These are phyloP conservation scores for Ilyonectria robusta DNA, from an alignment of 2,329 filamentous ascomycete genomes.

Conservation along the genomic window DNA sequence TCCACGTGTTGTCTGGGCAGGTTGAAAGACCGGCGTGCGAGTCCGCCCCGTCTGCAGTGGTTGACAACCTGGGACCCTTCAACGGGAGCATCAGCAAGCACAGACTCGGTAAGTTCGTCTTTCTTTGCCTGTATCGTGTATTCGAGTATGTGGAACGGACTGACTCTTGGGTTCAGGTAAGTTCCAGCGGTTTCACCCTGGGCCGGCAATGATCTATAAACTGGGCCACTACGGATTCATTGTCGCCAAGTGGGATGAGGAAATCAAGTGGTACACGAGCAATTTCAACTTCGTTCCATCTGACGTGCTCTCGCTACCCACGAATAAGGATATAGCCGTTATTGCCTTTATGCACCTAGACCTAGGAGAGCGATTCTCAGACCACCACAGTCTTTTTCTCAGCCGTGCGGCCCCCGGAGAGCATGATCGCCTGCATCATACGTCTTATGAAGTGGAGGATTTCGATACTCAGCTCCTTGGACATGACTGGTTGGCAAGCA, in stretches of 20 bases:
- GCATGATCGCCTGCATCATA: constrained; percentile 28
- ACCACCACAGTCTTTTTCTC: constrained; percentile 61
- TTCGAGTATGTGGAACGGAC: background rate
- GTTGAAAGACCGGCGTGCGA: background rate
- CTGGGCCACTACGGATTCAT: constrained; percentile 29
- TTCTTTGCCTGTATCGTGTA: background rate
- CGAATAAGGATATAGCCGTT: constrained; percentile 44
- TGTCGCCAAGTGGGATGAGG: constrained; percentile 38
- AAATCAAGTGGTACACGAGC: constrained; percentile 31
- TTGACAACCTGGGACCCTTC: constrained; percentile 7
- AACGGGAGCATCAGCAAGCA: constrained; percentile 5
- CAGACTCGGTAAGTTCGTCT: constrained; percentile 5
- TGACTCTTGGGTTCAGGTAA: constrained; percentile 2
- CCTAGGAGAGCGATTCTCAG: constrained; percentile 61
- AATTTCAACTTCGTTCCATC: constrained; percentile 59
- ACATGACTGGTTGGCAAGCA: constrained; percentile 69
- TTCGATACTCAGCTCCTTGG: constrained; percentile 73
- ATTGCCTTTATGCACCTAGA: constrained; percentile 68
- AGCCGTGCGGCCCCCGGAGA: background rate
- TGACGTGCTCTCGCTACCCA: constrained; percentile 45
- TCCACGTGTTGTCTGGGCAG: constrained; percentile 18
- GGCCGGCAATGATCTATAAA: constrained; percentile 20
- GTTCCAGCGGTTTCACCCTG: constrained; percentile 19
- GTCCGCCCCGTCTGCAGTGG: background rate
- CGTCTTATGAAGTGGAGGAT: constrained; percentile 66